Evolutionary conservation across 2,329 filamentous ascomycete genomes (phyloP), one percentile per base, ranked within the genome.

Genomic region (Neonectria neomacrospora): DNA sequence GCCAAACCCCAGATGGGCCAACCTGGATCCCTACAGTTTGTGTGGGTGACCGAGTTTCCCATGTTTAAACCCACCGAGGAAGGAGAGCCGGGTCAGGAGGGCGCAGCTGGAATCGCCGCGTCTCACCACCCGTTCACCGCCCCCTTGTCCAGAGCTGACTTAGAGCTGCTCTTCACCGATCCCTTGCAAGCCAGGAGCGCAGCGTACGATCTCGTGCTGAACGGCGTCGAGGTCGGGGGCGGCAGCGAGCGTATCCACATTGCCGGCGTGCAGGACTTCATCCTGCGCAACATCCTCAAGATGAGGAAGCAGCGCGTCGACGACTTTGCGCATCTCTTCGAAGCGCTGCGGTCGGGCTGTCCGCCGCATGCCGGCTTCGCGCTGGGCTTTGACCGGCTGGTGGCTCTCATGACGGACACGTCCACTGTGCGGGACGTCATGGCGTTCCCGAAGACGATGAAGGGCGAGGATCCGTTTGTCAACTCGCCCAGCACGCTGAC

Each of bases 91-190:
- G 93, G 93, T 2, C 94, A 98, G 79, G 93, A 92, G 56, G 94
- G 94, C 18, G 78, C 83, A 1, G 88, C 94, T 0, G 94, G 94
- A 5, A 89, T 98, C 72, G 88, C 90, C 10, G 90, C 95, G 1
- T 97, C 94, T 0, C 96, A 99, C 74, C 96, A 99, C 76, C 96
- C 96, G 0, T 99, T 99, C 79, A 99, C 96, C 0, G 92, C 96
- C 0, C 96, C 96, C 0, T 88, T 92, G 37, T 88, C 88, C 0
- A 78, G 85, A 0, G 80, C 82, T 5, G 94, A 98, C 74, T 86
- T 97, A 16, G 90, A 93, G 41, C 79, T 93, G 1, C 86, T 98
- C 1, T 82, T 89, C 39, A 89, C 84, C 0, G 84, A 94, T 42
- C 95, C 96, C 0, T 83, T 93, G 1, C 79, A 84, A 50, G 93